Percentiles rank a stretch among this genome's conserved stretches.
Evolutionary conservation across 805 yeast species (phyloP).

Genomic region (Starmerella davenportii): DNA sequence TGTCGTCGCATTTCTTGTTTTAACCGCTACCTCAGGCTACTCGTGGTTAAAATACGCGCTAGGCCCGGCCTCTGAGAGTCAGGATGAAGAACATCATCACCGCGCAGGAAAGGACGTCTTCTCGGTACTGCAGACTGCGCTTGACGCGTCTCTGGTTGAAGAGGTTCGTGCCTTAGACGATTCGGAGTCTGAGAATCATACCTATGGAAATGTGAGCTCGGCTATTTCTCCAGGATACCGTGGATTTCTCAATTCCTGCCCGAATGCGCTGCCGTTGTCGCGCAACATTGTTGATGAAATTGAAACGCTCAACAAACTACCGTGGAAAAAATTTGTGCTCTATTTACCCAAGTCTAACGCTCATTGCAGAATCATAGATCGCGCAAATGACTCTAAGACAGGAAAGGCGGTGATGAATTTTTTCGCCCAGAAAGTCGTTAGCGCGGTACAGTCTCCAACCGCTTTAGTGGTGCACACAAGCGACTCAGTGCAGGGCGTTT

Average conservation of each 20-base stretch:
- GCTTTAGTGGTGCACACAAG: no score
- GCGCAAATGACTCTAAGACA: slow-evolving; percentile 24
- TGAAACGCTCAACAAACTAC: slow-evolving; percentile 38
- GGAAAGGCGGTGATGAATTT: slow-evolving; percentile 18
- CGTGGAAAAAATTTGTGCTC: slow-evolving; percentile 66
- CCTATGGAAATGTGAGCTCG: neutral
- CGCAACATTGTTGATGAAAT: slow-evolving; percentile 1
- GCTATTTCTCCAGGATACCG: slow-evolving; percentile 2
- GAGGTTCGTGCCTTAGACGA: neutral
- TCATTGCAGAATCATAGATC: slow-evolving; percentile 71
- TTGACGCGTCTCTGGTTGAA: neutral
- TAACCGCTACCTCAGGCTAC: neutral
- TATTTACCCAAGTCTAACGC: slow-evolving; percentile 58
- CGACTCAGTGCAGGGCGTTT: no score
- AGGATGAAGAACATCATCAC: neutral
- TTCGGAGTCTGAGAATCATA: neutral
- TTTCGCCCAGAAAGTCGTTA: slow-evolving; percentile 11
- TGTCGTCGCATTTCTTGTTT: neutral
- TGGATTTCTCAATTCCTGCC: slow-evolving; percentile 6
- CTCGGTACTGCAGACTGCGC: neutral
- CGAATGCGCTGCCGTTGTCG: neutral
- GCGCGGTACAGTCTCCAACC: no score
- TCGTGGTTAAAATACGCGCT: neutral
- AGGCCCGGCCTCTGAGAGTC: neutral
- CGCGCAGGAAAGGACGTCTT: neutral